Evolutionary conservation across 2,329 filamentous ascomycete species (phyloP), one percentile per base, ranked within the genome.

Genomic region (Aspergillus awamori): DNA sequence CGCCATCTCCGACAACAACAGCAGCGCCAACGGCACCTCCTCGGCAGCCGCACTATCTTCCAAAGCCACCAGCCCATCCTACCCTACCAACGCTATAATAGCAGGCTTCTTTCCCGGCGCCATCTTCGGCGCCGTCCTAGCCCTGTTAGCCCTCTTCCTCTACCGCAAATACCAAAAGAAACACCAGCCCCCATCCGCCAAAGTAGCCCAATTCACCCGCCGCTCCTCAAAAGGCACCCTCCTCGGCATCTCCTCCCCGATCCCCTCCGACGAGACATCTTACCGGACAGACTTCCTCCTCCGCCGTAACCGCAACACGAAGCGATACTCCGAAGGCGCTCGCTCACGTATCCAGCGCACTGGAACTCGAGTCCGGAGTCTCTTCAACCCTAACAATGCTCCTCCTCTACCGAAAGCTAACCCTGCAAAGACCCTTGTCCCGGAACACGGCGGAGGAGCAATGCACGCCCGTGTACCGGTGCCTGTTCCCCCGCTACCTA

Each of bases 71-170:
- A 79, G 78, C 48, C 72, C 76, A 26, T 67, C 72, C 4, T 81
- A 79, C 61, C 78, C 81, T 17, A 72, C 67, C 22, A 72, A 68
- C 39, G 80, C 79, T 28, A 67, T 82, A 28, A 60, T 76, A 33
- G 79, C 76, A 8, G 80, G 80, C 17, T 80, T 82, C 68, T 80
- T 82, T 65, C 77, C 80, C 3, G 80, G 80, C 5, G 67, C 79
- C 15, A 56, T 80, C n/a, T 71, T 76, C 28, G 80, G 80, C 6
- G 73, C 76, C 76, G 51, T 89, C 80, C 38, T 81, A 77, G 69
- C 84, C 84, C 38, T 86, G 82, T 65, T 81, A 74, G 72, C 87
- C 58, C 67, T 75, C 39, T 71, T 75, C 58, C 78, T 74, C 64
- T 65, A 79, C 57, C 72, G 78, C 53, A 71, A 73, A 41, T 63